These are phyloP conservation scores for Botrytis medusae DNA, from an alignment of 2,329 filamentous ascomycete species.

Conservation along the genomic window DNA sequence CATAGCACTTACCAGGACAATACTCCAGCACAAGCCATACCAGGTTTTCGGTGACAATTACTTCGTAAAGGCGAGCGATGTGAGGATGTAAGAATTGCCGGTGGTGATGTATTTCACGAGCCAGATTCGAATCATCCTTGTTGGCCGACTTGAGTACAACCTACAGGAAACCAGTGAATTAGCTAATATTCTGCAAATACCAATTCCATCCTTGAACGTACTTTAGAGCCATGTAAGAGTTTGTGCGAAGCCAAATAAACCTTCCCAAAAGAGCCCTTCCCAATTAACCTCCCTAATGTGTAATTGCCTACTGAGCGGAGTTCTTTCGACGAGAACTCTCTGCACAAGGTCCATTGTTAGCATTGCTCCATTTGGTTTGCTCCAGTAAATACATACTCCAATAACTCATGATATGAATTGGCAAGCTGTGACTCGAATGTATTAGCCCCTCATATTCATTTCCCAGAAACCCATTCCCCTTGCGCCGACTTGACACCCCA, in stretches of 20 bases:
- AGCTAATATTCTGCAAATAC: slow-evolving; percentile 24
- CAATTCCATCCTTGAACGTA: slow-evolving; percentile 44
- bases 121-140: slow-evolving; percentile 92
- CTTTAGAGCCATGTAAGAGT: slow-evolving; percentile 97
- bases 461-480: slow-evolving; percentile 23
- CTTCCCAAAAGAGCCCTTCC: slow-evolving; percentile 97
- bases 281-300: slow-evolving; percentile 84
- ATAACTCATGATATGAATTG: slow-evolving; percentile 91
- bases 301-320: slow-evolving; percentile 95
- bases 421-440: slow-evolving; percentile 68
- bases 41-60: slow-evolving; percentile 91
- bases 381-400: slow-evolving; percentile 67
- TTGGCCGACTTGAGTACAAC: slow-evolving; percentile 98
- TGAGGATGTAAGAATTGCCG: slow-evolving; percentile 97
- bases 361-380: not conserved
- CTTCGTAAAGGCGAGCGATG: slow-evolving; percentile 94
- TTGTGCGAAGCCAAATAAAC: slow-evolving; percentile 96
- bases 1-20: slow-evolving; percentile 68
- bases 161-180: slow-evolving; percentile 46
- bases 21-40: slow-evolving; percentile 98
- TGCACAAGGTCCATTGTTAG: slow-evolving; percentile 45
- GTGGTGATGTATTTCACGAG: slow-evolving; percentile 97
- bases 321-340: slow-evolving; percentile 91
- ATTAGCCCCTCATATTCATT: slow-evolving; percentile 33
- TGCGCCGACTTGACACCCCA: slow-evolving; percentile 18